phyloP scores from a whole-genome alignment of 129 eudicot species.

The Tanacetum coccineum region DNA sequence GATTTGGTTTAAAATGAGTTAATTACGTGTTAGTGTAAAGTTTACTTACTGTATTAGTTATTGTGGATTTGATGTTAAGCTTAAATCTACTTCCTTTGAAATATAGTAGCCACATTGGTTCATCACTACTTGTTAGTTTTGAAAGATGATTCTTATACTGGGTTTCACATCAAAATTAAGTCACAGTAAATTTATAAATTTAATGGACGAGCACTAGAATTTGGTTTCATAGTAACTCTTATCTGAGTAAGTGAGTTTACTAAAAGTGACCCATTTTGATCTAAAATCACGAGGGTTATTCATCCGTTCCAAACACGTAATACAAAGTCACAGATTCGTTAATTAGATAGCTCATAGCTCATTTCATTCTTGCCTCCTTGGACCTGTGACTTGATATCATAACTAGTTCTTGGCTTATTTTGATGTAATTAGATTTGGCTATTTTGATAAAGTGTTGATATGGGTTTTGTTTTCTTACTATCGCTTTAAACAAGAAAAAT shows the following conservation, averaged over 20 bases:
- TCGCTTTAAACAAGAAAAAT: too few species aligned
- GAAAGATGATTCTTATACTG: neutral
- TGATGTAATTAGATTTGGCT: too few species aligned
- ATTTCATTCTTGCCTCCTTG: neutral
- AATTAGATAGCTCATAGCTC: neutral
- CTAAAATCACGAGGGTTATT: too few species aligned
- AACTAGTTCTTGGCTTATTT: too few species aligned
- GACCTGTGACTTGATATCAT: too few species aligned
- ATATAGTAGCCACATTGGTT: neutral
- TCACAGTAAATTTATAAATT: neutral
- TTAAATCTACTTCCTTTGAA: neutral
- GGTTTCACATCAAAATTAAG: neutral
- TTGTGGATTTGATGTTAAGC: constrained; percentile 5
- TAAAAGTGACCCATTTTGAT: too few species aligned
- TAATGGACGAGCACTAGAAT: neutral
- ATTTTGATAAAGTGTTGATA: too few species aligned
- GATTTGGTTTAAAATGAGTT: neutral
- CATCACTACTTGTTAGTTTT: too few species aligned
- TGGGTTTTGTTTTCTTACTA: too few species aligned
- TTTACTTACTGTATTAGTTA: neutral
- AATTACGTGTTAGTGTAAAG: neutral
- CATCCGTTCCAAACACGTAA: too few species aligned
- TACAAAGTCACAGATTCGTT: neutral
- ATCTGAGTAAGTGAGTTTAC: neutral
- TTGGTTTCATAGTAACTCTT: neutral